These are phyloP conservation scores for Opeltia flavorubescens DNA, from an alignment of 495 filamentous ascomycete genomes.

Conservation along the genomic window DNA sequence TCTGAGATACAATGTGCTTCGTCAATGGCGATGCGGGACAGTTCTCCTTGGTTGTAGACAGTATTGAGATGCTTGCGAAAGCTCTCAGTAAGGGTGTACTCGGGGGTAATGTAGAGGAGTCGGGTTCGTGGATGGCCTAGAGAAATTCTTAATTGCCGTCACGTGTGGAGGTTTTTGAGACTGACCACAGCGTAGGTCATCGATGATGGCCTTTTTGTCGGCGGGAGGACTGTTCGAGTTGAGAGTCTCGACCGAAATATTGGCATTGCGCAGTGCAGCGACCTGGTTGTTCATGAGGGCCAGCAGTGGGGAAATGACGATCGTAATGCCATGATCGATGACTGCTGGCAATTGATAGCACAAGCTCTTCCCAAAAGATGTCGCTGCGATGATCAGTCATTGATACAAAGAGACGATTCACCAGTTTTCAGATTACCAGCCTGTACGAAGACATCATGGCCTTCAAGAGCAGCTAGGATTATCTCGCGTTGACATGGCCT, in stretches of 20 bases:
- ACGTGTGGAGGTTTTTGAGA: background rate
- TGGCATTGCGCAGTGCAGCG: conserved; percentile 55
- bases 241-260: conserved; percentile 68
- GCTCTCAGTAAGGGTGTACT: conserved; percentile 62
- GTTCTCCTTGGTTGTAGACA: conserved; percentile 68
- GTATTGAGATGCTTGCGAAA: conserved; percentile 62
- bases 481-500: conserved; percentile 82
- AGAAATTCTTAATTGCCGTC: background rate
- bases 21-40: conserved; percentile 77
- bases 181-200: conserved; percentile 58
- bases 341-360: conserved; percentile 91
- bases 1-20: conserved; percentile 96
- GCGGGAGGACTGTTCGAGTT: conserved; percentile 59
- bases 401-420: background rate
- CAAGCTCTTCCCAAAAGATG: conserved; percentile 86
- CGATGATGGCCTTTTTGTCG: conserved; percentile 54
- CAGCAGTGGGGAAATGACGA: conserved; percentile 81
- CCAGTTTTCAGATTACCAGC: conserved; percentile 26
- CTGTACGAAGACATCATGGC: conserved; percentile 86
- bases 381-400: conserved; percentile 35
- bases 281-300: conserved; percentile 96
- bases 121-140: conserved; percentile 61
- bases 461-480: conserved; percentile 63
- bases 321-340: conserved; percentile 74
- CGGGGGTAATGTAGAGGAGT: conserved; percentile 87